Evolutionary conservation across 1,284 basidiomycete genomes (phyloP).

Genomic region (Malassezia sp.): DNA sequence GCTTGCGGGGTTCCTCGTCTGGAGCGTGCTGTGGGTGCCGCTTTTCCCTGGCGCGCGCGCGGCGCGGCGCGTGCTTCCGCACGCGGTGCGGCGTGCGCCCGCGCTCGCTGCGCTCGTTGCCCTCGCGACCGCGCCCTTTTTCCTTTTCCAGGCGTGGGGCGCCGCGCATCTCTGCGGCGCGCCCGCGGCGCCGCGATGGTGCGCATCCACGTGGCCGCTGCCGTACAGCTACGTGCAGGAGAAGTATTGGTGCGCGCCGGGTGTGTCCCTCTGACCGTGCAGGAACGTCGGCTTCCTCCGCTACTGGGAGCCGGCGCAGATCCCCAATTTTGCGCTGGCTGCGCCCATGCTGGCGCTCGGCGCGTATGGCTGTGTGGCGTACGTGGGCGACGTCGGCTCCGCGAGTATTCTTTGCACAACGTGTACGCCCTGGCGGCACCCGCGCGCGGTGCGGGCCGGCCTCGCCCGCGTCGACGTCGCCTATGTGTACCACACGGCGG

Average conservation of each 20-base stretch:
- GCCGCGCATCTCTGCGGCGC: slow-evolving; percentile 58
- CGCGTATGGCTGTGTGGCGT: neutral
- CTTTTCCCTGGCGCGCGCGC: neutral
- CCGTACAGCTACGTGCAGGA: slow-evolving; percentile 74
- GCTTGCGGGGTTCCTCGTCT: slow-evolving; percentile 55
- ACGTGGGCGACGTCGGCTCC: neutral
- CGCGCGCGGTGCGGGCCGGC: neutral
- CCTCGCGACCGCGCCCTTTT: slow-evolving; percentile 56
- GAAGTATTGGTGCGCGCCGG: slow-evolving; percentile 68
- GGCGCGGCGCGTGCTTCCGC: neutral
- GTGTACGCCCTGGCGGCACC: neutral
- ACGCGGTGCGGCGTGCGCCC: neutral
- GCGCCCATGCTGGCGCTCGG: slow-evolving; percentile 54
- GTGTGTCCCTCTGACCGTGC: neutral
- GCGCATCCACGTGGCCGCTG: slow-evolving; percentile 54
- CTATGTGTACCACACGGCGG: slow-evolving; percentile 58
- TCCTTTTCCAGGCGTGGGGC: slow-evolving; percentile 59
- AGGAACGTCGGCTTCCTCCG: slow-evolving; percentile 68
- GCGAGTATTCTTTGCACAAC: neutral
- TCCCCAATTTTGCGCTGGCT: slow-evolving; percentile 77
- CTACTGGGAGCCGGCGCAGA: slow-evolving; percentile 72
- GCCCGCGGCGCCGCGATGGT: slow-evolving; percentile 55
- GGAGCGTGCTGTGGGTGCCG: slow-evolving; percentile 11
- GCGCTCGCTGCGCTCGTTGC: neutral
- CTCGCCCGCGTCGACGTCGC: slow-evolving; percentile 52